Percentiles rank a stretch among this genome's conserved stretches.
Evolutionary conservation across 192 early-diverging fungal species (phyloP).

Genomic region (Gigaspora rosea): DNA sequence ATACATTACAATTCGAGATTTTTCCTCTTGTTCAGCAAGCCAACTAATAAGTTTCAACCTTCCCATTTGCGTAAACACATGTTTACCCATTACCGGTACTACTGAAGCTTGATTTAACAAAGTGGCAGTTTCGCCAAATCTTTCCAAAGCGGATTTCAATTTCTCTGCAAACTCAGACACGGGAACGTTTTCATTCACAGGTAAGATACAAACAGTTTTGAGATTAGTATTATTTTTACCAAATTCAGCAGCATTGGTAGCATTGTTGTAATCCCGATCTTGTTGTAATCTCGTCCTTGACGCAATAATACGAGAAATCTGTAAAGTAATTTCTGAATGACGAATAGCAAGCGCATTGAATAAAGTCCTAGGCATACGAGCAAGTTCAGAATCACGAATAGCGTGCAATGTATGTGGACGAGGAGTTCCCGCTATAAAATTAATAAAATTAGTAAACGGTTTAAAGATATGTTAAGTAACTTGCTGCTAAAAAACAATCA

Average conservation of each 20-base stretch:
- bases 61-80: constrained; percentile 90
- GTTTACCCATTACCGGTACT: constrained; percentile 80
- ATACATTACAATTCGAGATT: constrained; percentile 84
- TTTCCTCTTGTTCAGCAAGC: constrained; percentile 94
- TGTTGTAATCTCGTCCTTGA: constrained; percentile 55
- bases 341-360: constrained; percentile 88
- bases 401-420: constrained; percentile 90
- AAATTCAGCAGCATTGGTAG: constrained; percentile 41
- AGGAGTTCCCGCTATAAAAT: constrained; percentile 50
- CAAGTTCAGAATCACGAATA: constrained; percentile 95
- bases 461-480: not conserved
- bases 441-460: not conserved
- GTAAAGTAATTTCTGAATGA: constrained; percentile 90
- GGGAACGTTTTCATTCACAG: constrained; percentile 79
- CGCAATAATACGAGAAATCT: constrained; percentile 89
- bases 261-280: constrained; percentile 40
- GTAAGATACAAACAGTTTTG: constrained; percentile 92
- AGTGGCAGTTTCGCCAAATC: constrained; percentile 70
- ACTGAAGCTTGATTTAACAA: constrained; percentile 83
- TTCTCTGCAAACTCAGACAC: constrained; percentile 85
- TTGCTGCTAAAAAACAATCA: not conserved
- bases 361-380: constrained; percentile 91
- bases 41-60: constrained; percentile 90
- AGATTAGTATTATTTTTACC: constrained; percentile 90
- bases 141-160: constrained; percentile 70